Conservation (phyloP, 164 flowering plant species). For the Pachysandra terminalis region DNA sequence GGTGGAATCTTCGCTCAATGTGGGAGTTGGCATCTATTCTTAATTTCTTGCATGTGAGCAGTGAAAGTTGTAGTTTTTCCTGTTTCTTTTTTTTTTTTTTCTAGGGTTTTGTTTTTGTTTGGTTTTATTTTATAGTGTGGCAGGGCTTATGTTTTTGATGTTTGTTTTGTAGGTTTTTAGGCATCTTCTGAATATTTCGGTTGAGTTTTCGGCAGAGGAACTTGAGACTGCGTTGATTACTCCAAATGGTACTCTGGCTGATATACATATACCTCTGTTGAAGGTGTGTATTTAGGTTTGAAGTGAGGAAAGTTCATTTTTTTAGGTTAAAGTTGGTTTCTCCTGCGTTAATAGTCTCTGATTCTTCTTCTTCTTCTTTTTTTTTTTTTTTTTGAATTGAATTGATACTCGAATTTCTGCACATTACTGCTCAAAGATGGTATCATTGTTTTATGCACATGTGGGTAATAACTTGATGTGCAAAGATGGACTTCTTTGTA, state of each 20-base stretch:
- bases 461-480: too few species aligned
- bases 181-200: slow-evolving; percentile 70
- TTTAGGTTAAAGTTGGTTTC: neutral
- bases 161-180: slow-evolving; percentile 61
- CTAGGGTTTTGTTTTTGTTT: slow-evolving; percentile 6
- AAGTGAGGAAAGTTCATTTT: neutral
- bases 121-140: slow-evolving; percentile 3
- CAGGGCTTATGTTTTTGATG: slow-evolving; percentile 2
- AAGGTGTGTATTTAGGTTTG: slow-evolving; percentile 62
- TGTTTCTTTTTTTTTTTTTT: neutral
- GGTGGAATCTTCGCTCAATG: slow-evolving; percentile 85
- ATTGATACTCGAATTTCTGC: too few species aligned
- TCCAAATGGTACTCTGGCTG: slow-evolving; percentile 78
- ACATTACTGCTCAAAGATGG: too few species aligned
- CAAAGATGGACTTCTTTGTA: too few species aligned
- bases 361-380: too few species aligned
- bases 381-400: neutral
- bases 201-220: slow-evolving; percentile 94
- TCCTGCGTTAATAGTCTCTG: too few species aligned
- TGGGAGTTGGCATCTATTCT: slow-evolving; percentile 92
- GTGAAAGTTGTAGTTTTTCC: neutral
- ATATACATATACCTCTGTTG: slow-evolving; percentile 81
- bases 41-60: slow-evolving; percentile 83
- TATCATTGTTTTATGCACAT: too few species aligned
- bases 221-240: slow-evolving; percentile 89